Conservation (phyloP, 2,329 filamentous ascomycete species). For the Aspergillus sp. region DNA sequence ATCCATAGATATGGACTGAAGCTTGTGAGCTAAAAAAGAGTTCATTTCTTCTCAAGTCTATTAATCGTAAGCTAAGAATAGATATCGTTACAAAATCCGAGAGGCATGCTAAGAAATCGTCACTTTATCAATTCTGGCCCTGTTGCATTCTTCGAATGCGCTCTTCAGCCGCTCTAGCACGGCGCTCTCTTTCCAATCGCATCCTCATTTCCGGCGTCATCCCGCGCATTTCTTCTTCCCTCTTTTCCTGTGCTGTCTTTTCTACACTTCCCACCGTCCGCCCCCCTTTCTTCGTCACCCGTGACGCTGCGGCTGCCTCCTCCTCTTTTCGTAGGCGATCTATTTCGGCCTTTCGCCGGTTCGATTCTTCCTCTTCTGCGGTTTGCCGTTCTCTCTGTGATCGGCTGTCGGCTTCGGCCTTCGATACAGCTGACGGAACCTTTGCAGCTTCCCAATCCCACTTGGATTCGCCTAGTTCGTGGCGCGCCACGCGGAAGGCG, state of each 20-base stretch:
- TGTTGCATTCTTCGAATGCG: constrained; percentile 68
- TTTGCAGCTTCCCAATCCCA: constrained; percentile 78
- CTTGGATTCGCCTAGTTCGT: constrained; percentile 71
- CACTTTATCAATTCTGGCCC: constrained; percentile 22
- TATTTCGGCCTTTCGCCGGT: constrained; percentile 71
- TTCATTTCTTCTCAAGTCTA: background rate
- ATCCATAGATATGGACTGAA: background rate
- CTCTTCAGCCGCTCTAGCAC: constrained; percentile 89
- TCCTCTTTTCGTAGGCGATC: constrained; percentile 70
- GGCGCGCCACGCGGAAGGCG: constrained; percentile 84
- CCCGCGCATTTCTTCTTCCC: constrained; percentile 80
- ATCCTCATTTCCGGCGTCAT: constrained; percentile 84
- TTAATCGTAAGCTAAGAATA: background rate
- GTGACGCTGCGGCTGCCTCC: constrained; percentile 33
- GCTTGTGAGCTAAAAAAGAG: background rate
- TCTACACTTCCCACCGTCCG: constrained; percentile 58
- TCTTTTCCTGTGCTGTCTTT: constrained; percentile 76
- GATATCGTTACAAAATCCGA: background rate
- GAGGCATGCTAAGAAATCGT: background rate
- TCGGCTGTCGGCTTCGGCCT: constrained; percentile 68
- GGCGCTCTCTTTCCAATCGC: constrained; percentile 81
- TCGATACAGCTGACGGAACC: constrained; percentile 70
- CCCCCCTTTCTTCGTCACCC: constrained; percentile 55
- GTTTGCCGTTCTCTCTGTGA: constrained; percentile 70
- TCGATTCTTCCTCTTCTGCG: constrained; percentile 65